These are phyloP conservation scores for Coemansia sp. DNA, from an alignment of 192 early-diverging fungal genomes.

Conservation along the genomic window DNA sequence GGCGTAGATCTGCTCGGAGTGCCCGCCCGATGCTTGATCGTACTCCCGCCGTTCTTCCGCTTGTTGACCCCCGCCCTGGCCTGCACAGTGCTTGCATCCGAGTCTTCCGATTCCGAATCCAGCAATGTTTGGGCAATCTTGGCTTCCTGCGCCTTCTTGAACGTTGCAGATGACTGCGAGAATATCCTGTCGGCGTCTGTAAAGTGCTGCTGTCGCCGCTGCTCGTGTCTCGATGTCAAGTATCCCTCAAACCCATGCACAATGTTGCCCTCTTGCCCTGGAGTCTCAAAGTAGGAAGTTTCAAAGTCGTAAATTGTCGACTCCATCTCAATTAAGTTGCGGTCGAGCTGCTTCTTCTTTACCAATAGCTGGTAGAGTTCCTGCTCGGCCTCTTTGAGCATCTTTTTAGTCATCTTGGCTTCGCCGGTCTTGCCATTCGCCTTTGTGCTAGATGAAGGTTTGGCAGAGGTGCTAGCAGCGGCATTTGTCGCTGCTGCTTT, in stretches of 20 bases:
- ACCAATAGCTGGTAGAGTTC: conserved; percentile 69
- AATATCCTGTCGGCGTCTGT: conserved; percentile 82
- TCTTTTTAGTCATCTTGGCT: conserved; percentile 51
- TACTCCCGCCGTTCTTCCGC: conserved; percentile 24
- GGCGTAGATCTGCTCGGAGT: conserved; percentile 33
- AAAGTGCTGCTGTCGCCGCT: conserved; percentile 63
- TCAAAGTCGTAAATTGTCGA: conserved; percentile 82
- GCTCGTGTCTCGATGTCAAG: conserved; percentile 58
- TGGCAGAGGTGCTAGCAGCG: conserved; percentile 2
- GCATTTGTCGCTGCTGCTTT: background rate
- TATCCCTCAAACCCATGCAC: conserved; percentile 89
- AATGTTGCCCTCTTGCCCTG: conserved; percentile 80
- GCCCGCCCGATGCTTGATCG: conserved; percentile 37
- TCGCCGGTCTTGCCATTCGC: conserved; percentile 14
- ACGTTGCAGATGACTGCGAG: conserved; percentile 66
- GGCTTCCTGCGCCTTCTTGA: conserved; percentile 52
- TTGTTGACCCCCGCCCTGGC: background rate
- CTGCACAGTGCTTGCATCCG: conserved; percentile 8
- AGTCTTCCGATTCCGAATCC: conserved; percentile 48
- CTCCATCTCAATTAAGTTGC: conserved; percentile 69
- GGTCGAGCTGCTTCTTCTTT: conserved; percentile 80
- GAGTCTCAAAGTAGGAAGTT: conserved; percentile 86
- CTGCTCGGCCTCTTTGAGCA: conserved; percentile 70
- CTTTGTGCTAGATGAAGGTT: conserved; percentile 3
- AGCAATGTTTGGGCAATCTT: conserved; percentile 42